Evolutionary conservation across 2,329 filamentous ascomycete genomes (phyloP), one percentile per base, ranked within the genome.

Genomic region (Lasiodiplodia sp.): DNA sequence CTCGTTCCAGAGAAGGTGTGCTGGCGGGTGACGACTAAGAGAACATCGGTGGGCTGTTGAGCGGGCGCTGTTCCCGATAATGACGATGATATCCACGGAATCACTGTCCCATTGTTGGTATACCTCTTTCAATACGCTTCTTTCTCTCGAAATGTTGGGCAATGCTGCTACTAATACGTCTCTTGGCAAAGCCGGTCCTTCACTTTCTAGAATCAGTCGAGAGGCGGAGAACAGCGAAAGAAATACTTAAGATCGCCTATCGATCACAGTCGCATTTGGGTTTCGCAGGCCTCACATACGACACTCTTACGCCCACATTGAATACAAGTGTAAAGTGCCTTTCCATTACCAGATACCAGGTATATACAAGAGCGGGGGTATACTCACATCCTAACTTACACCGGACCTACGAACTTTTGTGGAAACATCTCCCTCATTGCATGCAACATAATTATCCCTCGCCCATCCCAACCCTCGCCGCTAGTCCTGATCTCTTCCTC

Each of bases 311-410:
- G 51, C 44, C 18, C 23, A 31, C 25, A 31, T 14, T 53, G 51
- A 53, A 53, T 23, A 53, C 51, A 6, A 31, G 21, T 21, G 18
- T 4, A 47, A n/a, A 47, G 6, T 6, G 10, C 44, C 11, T 47
- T 47, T 6, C 21, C 51, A 53, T 53, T 23, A 16, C 23, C 21
- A 52, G 23, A 52, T 14, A 2, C 21, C 5, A 55, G 12, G n/a
- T 12, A 37, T n/a, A 37, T 12, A 37, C 53, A 37, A 56, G 53
- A 56, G 53, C 18, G 53, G 53, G 53, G 53, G 53, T 56, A 56
- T 56, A 8, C 53, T 56, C 53, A 47, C 44, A 47, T 47, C 44
- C 44, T n/a, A 47, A 3, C 44, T 47, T 47, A 47, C 44, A 47
- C 44, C 44, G 11, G 18, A 47, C 18, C 21, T n/a, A 47, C 44